Evolutionary conservation across 83 land plant species (phyloP).

Genomic region (Diphasiastrum complanatum): DNA sequence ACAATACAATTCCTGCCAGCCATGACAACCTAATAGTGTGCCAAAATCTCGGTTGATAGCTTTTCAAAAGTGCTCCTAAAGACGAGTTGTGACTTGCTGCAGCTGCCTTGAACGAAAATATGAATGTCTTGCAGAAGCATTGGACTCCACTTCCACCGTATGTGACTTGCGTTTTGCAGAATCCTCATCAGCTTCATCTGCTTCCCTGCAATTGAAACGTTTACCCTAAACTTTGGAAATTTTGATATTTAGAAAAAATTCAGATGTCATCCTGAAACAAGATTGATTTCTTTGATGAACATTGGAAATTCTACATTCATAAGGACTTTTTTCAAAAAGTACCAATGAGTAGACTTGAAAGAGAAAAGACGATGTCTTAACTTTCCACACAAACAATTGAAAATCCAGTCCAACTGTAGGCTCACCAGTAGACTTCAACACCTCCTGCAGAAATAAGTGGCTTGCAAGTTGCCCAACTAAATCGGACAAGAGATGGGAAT

Average conservation of each 20-base stretch:
- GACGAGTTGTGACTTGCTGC: slow-evolving; percentile 35
- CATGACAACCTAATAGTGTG: too few relatives aligned
- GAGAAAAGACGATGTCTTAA: neutral
- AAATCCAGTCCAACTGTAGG: neutral
- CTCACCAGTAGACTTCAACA: slow-evolving; percentile 74
- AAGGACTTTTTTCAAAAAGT: neutral
- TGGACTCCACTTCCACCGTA: slow-evolving; percentile 28
- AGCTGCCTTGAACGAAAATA: slow-evolving; percentile 34
- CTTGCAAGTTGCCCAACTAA: slow-evolving; percentile 96
- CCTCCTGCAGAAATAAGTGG: slow-evolving; percentile 47
- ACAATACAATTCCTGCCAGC: too few relatives aligned
- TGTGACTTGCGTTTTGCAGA: slow-evolving; percentile 19
- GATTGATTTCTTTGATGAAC: neutral
- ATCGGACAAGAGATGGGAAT: slow-evolving; percentile 85
- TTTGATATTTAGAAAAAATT: neutral
- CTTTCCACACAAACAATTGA: neutral
- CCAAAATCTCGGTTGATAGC: too few relatives aligned
- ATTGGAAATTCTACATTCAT: neutral
- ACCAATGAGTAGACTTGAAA: neutral
- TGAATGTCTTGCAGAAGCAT: slow-evolving; percentile 30
- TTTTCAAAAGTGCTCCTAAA: too few relatives aligned
- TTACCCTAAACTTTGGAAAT: neutral
- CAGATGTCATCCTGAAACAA: neutral
- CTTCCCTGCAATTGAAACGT: slow-evolving; percentile 21
- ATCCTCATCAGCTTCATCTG: slow-evolving; percentile 33